A percentile compares a stretch with the other conserved stretches of the same genome.
These are phyloP conservation scores for Ocimum tenuiflorum DNA, from an alignment of 257 asterid species.

Conservation along the genomic window DNA sequence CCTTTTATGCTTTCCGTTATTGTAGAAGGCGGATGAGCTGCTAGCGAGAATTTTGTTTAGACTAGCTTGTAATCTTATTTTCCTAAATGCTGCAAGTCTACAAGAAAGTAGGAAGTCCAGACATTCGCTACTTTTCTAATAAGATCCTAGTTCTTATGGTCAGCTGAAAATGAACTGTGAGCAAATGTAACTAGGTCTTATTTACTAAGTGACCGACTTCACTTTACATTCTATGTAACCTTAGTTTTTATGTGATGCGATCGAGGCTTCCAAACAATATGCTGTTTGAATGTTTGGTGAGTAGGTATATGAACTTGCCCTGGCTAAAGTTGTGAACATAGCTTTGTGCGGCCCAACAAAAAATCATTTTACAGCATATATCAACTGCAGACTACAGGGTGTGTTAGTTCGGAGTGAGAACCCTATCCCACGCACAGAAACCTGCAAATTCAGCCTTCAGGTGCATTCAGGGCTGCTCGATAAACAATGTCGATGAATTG, in stretches of 20 bases:
- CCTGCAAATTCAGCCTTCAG: not conserved
- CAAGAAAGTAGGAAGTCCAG: not conserved
- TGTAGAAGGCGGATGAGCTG: not conserved
- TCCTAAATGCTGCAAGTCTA: not conserved
- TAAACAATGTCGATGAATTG: constrained; percentile 70
- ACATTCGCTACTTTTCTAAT: not conserved
- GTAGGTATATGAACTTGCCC: not conserved
- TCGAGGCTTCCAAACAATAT: not conserved
- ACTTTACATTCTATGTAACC: not conserved
- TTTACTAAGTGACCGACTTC: not conserved
- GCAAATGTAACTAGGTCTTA: too few species aligned
- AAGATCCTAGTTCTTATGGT: not conserved
- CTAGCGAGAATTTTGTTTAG: constrained; percentile 16
- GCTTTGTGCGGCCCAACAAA: not conserved
- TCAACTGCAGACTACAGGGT: constrained; percentile 1
- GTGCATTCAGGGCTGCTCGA: constrained; percentile 56
- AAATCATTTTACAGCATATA: not conserved
- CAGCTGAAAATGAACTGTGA: not conserved
- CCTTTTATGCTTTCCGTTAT: not conserved
- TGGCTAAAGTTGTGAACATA: too few species aligned
- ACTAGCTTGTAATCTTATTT: constrained; percentile 17
- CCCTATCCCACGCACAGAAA: not conserved
- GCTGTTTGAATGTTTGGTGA: not conserved
- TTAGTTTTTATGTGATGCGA: not conserved
- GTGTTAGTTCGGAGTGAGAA: not conserved